Conservation (phyloP, 176 grass and related monocot genomes). For the Rhipidocladum racemiflorum region DNA sequence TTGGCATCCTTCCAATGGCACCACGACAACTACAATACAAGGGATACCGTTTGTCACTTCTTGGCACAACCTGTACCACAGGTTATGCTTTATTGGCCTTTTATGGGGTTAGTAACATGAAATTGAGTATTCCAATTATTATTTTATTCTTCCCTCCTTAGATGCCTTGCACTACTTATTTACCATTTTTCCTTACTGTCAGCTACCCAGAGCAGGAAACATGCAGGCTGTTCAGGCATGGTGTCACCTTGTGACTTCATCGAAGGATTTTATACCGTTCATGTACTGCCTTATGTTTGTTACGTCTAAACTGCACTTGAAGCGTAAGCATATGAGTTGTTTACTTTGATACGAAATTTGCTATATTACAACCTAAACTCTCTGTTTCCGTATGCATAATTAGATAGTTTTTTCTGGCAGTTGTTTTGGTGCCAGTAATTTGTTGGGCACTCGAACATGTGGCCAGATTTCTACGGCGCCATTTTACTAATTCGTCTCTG, state of each 20-base stretch:
- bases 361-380: constrained; percentile 17
- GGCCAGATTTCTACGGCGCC: constrained; percentile 67
- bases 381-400: constrained; percentile 21
- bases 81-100: constrained; percentile 67
- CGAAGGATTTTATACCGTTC: constrained; percentile 90
- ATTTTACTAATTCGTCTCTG: constrained; percentile 72
- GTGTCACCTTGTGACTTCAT: constrained; percentile 66
- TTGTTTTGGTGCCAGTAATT: constrained; percentile 86
- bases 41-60: constrained; percentile 74
- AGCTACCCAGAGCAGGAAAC: constrained; percentile 85
- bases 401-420: constrained; percentile 47
- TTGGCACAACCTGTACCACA: constrained; percentile 78
- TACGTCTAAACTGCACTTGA: constrained; percentile 82
- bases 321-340: constrained; percentile 61
- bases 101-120: constrained; percentile 57
- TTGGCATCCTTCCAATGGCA: constrained; percentile 79
- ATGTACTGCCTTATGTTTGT: constrained; percentile 88
- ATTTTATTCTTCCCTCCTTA: background rate
- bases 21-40: constrained; percentile 66
- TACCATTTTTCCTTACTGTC: constrained; percentile 29
- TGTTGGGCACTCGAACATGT: constrained; percentile 88
- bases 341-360: constrained; percentile 17
- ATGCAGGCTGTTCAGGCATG: constrained; percentile 55
- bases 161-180: constrained; percentile 6
- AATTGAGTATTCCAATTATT: constrained; percentile 25